phyloP scores from a whole-genome alignment of 495 filamentous ascomycete genomes.

The Friedmanniomyces endolithicus region DNA sequence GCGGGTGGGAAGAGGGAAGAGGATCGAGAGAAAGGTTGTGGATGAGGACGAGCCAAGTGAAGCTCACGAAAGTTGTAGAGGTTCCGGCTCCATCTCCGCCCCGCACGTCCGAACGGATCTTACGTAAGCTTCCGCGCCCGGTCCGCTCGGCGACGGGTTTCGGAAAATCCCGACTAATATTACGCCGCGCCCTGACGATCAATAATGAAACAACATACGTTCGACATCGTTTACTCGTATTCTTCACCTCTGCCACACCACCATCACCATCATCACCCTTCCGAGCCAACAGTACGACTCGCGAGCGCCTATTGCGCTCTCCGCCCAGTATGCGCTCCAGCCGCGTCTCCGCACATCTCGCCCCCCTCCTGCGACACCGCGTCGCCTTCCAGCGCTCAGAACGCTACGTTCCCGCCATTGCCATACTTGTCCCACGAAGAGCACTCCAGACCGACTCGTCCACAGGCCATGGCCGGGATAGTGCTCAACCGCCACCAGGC shows the following conservation, averaged over 20 bases:
- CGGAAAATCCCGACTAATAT: no score
- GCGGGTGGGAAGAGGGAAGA: no score
- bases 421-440: constrained; percentile 28
- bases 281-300: not conserved
- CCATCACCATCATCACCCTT: not conserved
- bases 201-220: no score
- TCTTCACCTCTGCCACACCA: not conserved
- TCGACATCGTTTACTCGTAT: not conserved
- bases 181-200: not conserved
- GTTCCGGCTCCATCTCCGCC: no score
- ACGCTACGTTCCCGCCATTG: constrained; percentile 28
- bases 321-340: constrained; percentile 7
- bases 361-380: constrained; percentile 27
- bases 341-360: not conserved
- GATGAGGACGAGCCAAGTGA: not conserved
- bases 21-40: not conserved
- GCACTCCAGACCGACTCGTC: constrained; percentile 54
- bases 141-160: no score
- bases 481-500: constrained; percentile 70
- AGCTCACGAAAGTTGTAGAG: no score
- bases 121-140: no score
- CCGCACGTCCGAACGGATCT: no score
- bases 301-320: not conserved
- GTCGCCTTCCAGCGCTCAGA: constrained; percentile 21
- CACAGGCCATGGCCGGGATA: constrained; percentile 35